phyloP scores from a whole-genome alignment of 192 early-diverging fungal species.

The Umbelopsis vinacea region DNA sequence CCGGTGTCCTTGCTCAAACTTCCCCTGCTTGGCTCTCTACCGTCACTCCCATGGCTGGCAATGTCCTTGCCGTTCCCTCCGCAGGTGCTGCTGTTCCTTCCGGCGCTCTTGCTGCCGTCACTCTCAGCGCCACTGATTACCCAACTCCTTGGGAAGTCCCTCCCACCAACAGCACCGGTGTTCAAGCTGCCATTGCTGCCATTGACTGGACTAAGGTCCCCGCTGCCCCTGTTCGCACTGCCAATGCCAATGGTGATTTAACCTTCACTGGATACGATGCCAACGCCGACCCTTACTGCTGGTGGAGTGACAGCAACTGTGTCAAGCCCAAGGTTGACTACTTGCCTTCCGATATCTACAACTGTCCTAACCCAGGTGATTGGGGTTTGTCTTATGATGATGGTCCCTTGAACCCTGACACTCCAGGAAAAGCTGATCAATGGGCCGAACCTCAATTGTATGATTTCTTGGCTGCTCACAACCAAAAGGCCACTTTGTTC shows the following conservation, averaged over 20 bases:
- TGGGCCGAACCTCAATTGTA: conserved; percentile 44
- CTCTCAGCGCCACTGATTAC: conserved; percentile 30
- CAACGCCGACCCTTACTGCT: conserved; percentile 38
- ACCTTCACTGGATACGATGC: conserved; percentile 35
- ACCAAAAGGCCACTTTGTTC: conserved; percentile 52
- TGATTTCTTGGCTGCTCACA: conserved; percentile 42
- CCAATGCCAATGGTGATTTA: conserved; percentile 38
- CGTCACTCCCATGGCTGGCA: conserved; percentile 29
- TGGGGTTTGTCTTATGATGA: conserved; percentile 44
- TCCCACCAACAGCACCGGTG: conserved; percentile 41
- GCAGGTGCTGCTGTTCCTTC: conserved; percentile 27
- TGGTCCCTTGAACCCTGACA: conserved; percentile 38
- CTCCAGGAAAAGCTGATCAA: conserved; percentile 21
- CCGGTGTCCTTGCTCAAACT: conserved; percentile 19
- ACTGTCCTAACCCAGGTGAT: conserved; percentile 38
- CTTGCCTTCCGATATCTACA: conserved; percentile 38
- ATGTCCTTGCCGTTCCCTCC: conserved; percentile 26
- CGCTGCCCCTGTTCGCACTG: conserved; percentile 24
- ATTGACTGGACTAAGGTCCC: conserved; percentile 46
- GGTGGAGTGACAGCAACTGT: conserved; percentile 42
- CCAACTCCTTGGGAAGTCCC: conserved; percentile 44
- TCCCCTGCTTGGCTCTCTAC: conserved; percentile 38
- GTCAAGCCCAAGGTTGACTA: conserved; percentile 31
- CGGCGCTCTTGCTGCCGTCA: conserved; percentile 22
- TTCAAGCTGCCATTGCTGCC: conserved; percentile 31